Evolutionary conservation across 2,329 filamentous ascomycete genomes (phyloP).

Genomic region (Claviceps maximensis): DNA sequence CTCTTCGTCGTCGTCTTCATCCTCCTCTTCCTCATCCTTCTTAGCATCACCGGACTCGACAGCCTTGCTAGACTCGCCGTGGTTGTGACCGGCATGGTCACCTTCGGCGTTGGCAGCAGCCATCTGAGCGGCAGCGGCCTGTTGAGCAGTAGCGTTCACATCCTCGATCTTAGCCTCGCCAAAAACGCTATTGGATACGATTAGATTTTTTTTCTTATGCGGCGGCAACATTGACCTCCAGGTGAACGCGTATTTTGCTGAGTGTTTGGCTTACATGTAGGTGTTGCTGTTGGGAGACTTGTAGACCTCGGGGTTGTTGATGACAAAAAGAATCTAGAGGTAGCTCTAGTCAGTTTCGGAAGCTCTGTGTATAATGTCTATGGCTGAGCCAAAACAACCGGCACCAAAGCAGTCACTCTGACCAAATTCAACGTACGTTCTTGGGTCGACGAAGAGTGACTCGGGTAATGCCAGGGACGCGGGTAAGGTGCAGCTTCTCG

Average conservation of each 20-base stretch:
- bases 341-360: conserved; percentile 11
- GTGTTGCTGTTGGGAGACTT: conserved; percentile 99
- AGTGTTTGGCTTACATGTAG: conserved; percentile 67
- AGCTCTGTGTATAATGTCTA: conserved; percentile 3
- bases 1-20: conserved; percentile 90
- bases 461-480: conserved; percentile 92
- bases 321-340: conserved; percentile 89
- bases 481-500: conserved; percentile 93
- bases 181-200: conserved; percentile 58
- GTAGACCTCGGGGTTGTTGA: conserved; percentile 99
- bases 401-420: background rate
- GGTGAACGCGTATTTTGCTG: background rate
- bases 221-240: background rate
- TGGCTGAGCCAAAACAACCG: background rate
- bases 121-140: conserved; percentile 78
- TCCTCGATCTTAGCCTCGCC: conserved; percentile 99
- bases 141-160: conserved; percentile 95
- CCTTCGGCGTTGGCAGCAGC: conserved; percentile 54
- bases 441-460: conserved; percentile 97
- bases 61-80: conserved; percentile 53
- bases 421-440: conserved; percentile 59
- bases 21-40: conserved; percentile 78
- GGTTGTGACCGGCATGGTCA: conserved; percentile 60
- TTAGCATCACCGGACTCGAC: conserved; percentile 50
- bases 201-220: background rate